Base-by-base conservation (phyloP, 108 stramenopile genomes). In the Skeletonema costatum region DNA sequence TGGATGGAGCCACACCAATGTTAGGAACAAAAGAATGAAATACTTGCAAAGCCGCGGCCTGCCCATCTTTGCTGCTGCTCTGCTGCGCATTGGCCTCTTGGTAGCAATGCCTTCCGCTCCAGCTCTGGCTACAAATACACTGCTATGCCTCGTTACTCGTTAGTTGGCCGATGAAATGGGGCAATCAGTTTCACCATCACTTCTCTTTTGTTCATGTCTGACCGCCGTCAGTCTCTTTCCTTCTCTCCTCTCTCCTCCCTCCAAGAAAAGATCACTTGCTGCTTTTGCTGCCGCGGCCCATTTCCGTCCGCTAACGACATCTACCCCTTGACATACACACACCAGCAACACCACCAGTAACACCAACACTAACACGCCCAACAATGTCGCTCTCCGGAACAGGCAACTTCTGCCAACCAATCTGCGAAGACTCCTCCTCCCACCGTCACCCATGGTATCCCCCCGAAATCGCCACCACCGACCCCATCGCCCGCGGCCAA, bases 381-480 rank as follows among this genome's bases (percentile, higher is more conserved):
- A 56, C 19, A 10, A 85, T 85, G 84, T 85, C 84, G 38, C 80
- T 85, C 75, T 81, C 84, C 38, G 84, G 84, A 53, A 68, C 84
- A 10, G 84, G 84, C 76, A 78, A 69, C 64, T 77, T 72, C 66
- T 69, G 75, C 71, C 46, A 59, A 44, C 80, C 80, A 16, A 69
- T 35, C 53, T 60, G 32, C 70, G 42, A 68, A 21, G 42, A 56
- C 35, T 75, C 74, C 50, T 41, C 64, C 66, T 36, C n/a, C n/a
- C n/a, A 74, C 35, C 82, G 87, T 11, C 87, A 88, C 72, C 83
- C 87, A 44, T 88, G 87, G 87, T 60, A 73, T 29, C 73, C 85
- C 29, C 85, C 87, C 70, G 67, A 66, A 60, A 59, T 83, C 64
- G 73, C 68, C 70, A 68, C 70, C 21, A 76, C 80, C 51, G 82